Base-by-base conservation (phyloP, 2,329 filamentous ascomycete genomes). In the Aspergillus sp. region DNA sequence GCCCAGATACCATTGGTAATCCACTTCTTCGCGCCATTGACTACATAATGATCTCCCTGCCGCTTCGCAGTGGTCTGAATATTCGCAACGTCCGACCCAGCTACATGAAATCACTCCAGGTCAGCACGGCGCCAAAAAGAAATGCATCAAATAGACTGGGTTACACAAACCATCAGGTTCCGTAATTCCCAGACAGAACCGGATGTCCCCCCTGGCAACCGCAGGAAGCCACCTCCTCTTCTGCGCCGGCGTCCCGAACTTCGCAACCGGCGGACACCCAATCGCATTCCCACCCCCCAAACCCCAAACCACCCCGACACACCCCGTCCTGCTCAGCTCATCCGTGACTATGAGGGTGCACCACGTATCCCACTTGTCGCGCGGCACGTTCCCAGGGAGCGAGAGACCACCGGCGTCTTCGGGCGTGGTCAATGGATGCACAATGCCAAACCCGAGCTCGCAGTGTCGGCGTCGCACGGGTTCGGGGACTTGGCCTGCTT, bases 21-120 rank as follows among this genome's bases (percentile, higher is more conserved):
- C 80, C 80, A 83, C 60, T 83, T 83, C 70, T 85, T 85, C 43
- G 75, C 74, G 0, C 81, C 82, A 47, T 82, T 83, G n/a, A 85
- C 79, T 33, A 82, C 57, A 54, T 83, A 85, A 42, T 68, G 60
- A 32, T 71, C 66, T 0, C 74, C 76, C 34, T 76, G 69, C 28
- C 67, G 69, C 34, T 64, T 59, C 0, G 82, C 82, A 0, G 77
- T 83, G 3, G 82, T 83, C 44, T 72, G 71, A 40, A 86, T 75
- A 52, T 76, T 78, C 1, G 80, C 80, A 3, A 86, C 80, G 57
- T 86, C 82, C 1, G 79, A 83, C 0, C 79, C 78, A 47, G 76
- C 79, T 64, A 19, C 5, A 26, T 33, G 43, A 10, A 38, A 41
- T 33, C 29, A 39, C 19, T 19, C 19, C 19, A 40, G 26, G 36